Conservation (phyloP, 78 protist species). For the Dictyostelium capitatum region DNA sequence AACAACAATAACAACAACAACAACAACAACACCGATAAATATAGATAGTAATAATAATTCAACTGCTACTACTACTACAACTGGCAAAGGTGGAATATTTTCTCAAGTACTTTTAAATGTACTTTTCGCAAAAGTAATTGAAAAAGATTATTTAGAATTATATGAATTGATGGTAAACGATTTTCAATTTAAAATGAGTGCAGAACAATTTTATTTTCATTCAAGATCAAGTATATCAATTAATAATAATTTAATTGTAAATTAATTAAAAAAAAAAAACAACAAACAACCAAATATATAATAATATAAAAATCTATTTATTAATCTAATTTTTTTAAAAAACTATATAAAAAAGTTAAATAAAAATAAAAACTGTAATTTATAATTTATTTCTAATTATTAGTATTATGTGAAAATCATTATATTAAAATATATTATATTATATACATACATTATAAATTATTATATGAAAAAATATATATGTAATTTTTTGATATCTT, state of each 20-base stretch:
- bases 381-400: no score
- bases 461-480: no score
- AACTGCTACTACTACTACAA: neutral
- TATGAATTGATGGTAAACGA: neutral
- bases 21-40: neutral
- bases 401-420: no score
- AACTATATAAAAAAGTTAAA: no score
- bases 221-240: conserved; percentile 4
- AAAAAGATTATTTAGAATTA: conserved; percentile 4
- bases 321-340: no score
- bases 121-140: neutral
- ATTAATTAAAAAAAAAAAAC: neutral
- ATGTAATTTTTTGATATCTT: no score
- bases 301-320: no score
- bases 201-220: conserved; percentile 1
- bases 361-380: no score
- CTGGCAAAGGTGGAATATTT: neutral
- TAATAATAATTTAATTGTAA: neutral
- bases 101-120: neutral
- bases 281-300: neutral
- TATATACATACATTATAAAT: no score
- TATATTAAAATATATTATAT: no score
- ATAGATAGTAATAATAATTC: neutral
- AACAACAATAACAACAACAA: neutral
- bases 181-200: neutral